Base-by-base conservation (phyloP, 208 protist species). In the Leptomonas pyrrhocoris region DNA sequence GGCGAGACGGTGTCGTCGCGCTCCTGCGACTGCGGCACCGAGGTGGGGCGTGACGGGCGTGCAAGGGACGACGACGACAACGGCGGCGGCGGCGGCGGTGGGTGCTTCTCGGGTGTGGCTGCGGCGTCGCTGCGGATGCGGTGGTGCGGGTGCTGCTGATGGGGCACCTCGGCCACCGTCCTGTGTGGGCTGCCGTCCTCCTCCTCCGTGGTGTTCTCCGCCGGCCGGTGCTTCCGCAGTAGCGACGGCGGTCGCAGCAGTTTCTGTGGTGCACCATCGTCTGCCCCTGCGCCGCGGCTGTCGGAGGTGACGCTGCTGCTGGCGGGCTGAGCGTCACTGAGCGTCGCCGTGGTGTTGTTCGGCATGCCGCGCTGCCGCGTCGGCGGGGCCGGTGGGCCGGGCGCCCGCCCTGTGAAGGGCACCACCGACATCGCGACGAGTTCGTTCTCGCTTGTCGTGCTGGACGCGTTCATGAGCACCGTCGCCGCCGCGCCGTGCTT, bases 291-390 rank as follows among this genome's bases (percentile, higher is more conserved):
- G 38, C 27, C 27, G 45, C 59, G 45, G 30, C 40, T 36, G 46
- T 55, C 48, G n/a, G 48, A 67, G 21, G 30, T 8, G 48, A 18
- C 34, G 34, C 34, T 67, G 48, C 61, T 67, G 48, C 61, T 57
- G 34, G 36, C 12, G 36, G 13, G 61, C 49, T 46, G 57, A 1
- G 34, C 28, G 18, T 67, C 48, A n/a, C 61, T 57, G 48, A 48
- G 18, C 6, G 61, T 48, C 19, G 49, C 49, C 4, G 45, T 43
- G 23, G 34, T 57, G 61, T 34, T 27, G 23, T 19, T 45, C 15
- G 31, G 36, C 7, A 48, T 38, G 6, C 13, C 36, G 49, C 61
- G 45, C 31, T 67, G 45, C 6, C 61, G 61, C 2, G 61, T 57
- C 23, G 61, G 61, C 36, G 61, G 61, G 3, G 61, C 61, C 12